phyloP scores from a whole-genome alignment of 164 flowering plant species.

The Macadamia integrifolia region DNA sequence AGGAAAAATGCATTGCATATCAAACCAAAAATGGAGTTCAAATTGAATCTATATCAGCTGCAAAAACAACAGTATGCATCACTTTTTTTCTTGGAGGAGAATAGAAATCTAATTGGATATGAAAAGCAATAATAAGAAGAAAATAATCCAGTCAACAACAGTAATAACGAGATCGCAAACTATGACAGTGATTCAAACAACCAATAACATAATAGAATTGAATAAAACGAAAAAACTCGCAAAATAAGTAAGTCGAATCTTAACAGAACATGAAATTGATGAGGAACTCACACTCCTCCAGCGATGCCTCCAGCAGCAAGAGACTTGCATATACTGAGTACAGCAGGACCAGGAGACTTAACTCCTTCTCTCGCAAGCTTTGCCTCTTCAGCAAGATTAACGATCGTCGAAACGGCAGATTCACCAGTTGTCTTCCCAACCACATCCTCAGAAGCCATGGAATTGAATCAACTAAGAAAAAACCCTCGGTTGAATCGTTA shows the following conservation, averaged over 20 bases:
- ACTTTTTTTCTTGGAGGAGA: background rate
- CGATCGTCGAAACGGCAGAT: constrained; percentile 78
- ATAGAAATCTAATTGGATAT: background rate
- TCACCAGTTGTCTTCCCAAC: constrained; percentile 54
- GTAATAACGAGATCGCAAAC: background rate
- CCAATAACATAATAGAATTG: background rate
- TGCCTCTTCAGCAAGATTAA: constrained; percentile 92
- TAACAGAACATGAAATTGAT: background rate
- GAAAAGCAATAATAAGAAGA: background rate
- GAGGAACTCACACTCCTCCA: constrained; percentile 82
- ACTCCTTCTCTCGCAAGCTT: constrained; percentile 80
- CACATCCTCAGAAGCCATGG: constrained; percentile 65
- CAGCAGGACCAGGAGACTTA: constrained; percentile 56
- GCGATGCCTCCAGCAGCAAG: constrained; percentile 94
- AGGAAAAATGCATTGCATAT: background rate
- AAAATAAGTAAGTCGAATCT: too few species aligned
- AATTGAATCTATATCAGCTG: background rate
- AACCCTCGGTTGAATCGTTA: constrained; percentile 10
- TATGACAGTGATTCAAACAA: background rate
- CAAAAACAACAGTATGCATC: too few species aligned
- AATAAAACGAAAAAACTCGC: background rate
- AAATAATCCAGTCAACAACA: background rate
- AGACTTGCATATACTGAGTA: constrained; percentile 71
- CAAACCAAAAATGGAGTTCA: background rate
- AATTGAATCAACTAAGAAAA: constrained; percentile 1